A percentile compares a stretch with the other conserved stretches of the same genome.
Conservation (phyloP, 148 eudicot species). For the Rhododendron kiyosumense region DNA sequence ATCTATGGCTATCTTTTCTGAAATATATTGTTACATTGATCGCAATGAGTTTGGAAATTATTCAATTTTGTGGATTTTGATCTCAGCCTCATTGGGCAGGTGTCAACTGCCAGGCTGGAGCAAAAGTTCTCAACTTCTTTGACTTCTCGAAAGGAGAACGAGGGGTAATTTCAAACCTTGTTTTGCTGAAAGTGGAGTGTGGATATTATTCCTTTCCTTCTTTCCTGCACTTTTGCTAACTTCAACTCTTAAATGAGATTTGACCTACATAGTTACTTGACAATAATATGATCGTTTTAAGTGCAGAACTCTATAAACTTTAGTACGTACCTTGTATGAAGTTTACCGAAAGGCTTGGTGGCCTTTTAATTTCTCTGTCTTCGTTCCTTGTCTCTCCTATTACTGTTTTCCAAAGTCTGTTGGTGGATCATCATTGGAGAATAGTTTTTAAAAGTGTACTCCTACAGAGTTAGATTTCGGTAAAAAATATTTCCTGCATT, state of each 20-base stretch:
- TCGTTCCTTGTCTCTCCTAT: neutral
- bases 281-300: neutral
- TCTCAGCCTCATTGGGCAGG: slow-evolving; percentile 30
- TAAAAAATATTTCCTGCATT: neutral
- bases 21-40: neutral
- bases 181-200: neutral
- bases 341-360: neutral
- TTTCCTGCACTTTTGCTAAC: neutral
- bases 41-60: neutral
- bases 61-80: neutral
- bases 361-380: neutral
- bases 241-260: neutral
- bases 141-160: slow-evolving; percentile 43
- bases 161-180: slow-evolving; percentile 42
- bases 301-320: neutral
- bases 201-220: neutral
- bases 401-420: neutral
- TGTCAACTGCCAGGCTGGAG: slow-evolving; percentile 27
- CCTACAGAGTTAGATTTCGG: neutral
- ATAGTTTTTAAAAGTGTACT: neutral
- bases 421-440: neutral
- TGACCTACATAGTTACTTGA: neutral
- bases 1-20: neutral
- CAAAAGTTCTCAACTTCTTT: slow-evolving; percentile 33
- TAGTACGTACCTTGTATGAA: neutral